These are phyloP conservation scores for Trametes cubensis DNA, from an alignment of 768 basidiomycete species.

Conservation along the genomic window DNA sequence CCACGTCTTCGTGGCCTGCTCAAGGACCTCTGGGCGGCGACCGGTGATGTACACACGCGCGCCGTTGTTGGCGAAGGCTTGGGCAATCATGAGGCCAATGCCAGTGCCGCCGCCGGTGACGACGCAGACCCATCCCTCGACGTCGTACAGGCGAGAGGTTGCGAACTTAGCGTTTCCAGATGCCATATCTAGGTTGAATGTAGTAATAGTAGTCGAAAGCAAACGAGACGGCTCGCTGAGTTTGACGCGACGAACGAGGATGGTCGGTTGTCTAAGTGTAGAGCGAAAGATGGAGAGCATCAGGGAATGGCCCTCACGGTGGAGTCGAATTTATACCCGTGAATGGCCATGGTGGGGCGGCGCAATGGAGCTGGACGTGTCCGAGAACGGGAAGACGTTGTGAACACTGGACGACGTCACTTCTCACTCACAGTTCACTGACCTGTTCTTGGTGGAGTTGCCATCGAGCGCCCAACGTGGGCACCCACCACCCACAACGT, in stretches of 20 bases:
- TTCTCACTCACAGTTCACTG: background rate
- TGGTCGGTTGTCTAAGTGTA: slow-evolving; percentile 4
- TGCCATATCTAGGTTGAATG: slow-evolving; percentile 8
- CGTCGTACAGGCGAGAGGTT: slow-evolving; percentile 31
- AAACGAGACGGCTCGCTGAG: background rate
- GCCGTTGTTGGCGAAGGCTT: slow-evolving; percentile 45
- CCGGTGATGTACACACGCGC: slow-evolving; percentile 46
- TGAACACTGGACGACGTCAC: slow-evolving; percentile 4
- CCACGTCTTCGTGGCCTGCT: slow-evolving; percentile 33
- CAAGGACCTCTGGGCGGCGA: slow-evolving; percentile 38
- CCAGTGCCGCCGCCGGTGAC: slow-evolving; percentile 39
- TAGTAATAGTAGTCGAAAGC: slow-evolving; percentile 1
- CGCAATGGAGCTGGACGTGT: background rate
- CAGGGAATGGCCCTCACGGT: background rate
- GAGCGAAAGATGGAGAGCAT: slow-evolving; percentile 18
- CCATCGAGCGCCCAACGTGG: background rate
- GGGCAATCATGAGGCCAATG: slow-evolving; percentile 48
- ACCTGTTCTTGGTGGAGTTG: slow-evolving; percentile 7
- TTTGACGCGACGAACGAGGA: background rate
- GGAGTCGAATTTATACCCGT: slow-evolving; percentile 1
- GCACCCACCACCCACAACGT: slow-evolving; percentile 9
- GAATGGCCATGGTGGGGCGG: background rate
- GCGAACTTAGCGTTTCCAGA: slow-evolving; percentile 28
- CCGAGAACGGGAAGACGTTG: background rate
- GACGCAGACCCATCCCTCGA: slow-evolving; percentile 34